phyloP scores from a whole-genome alignment of 2,329 filamentous ascomycete species.

The Fusarium sp. region DNA sequence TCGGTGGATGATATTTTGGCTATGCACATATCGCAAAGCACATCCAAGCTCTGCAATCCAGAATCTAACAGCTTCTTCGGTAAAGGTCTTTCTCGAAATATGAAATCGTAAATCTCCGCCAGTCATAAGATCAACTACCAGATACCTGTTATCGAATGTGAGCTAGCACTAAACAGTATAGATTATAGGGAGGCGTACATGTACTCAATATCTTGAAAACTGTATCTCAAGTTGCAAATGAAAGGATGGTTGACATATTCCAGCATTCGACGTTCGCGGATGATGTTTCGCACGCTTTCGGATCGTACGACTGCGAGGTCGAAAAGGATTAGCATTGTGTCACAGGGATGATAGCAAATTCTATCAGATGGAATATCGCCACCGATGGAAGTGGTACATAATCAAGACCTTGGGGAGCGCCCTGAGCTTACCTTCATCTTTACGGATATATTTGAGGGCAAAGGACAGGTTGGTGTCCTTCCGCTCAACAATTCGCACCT shows the following conservation, averaged over 20 bases:
- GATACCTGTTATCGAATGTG: constrained; percentile 70
- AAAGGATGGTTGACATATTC: constrained; percentile 98
- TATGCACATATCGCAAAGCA: constrained; percentile 86
- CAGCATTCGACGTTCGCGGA: constrained; percentile 96
- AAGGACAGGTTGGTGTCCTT: constrained; percentile 96
- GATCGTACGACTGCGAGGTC: constrained; percentile 82
- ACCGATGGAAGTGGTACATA: neutral
- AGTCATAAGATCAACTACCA: constrained; percentile 98
- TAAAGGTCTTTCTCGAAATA: constrained; percentile 97
- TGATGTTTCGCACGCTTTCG: constrained; percentile 97
- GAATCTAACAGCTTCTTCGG: constrained; percentile 94
- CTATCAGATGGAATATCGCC: neutral
- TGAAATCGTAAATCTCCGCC: constrained; percentile 97
- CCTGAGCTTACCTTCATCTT: constrained; percentile 85
- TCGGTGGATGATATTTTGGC: constrained; percentile 87
- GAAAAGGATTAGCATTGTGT: constrained; percentile 35
- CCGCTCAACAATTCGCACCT: constrained; percentile 97
- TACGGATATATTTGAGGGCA: constrained; percentile 96
- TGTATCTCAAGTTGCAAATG: constrained; percentile 97
- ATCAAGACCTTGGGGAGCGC: neutral
- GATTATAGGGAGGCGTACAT: constrained; percentile 69
- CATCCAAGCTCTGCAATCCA: constrained; percentile 97
- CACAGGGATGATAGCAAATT: constrained; percentile 2
- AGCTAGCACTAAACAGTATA: constrained; percentile 12
- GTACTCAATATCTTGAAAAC: constrained; percentile 99